These are phyloP conservation scores for Sporothrix humicola DNA, from an alignment of 2,329 filamentous ascomycete species.

Conservation along the genomic window DNA sequence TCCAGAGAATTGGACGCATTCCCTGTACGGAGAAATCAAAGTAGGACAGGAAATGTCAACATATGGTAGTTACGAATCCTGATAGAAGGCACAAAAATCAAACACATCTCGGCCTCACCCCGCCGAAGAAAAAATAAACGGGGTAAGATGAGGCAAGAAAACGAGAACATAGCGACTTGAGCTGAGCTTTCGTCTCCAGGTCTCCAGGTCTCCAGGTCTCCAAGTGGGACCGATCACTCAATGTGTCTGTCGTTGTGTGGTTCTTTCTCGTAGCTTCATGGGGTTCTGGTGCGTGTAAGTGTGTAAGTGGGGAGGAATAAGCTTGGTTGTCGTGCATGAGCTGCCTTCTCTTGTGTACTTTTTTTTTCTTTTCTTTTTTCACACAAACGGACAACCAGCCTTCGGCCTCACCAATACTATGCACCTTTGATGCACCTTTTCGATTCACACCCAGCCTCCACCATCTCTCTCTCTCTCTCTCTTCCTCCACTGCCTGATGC, in stretches of 20 bases:
- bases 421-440: not conserved
- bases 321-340: not conserved
- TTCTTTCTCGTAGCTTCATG: not conserved
- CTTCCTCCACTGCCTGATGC: not conserved
- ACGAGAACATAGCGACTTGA: not conserved
- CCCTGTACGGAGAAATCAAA: not conserved
- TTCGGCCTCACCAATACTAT: not conserved
- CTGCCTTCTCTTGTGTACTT: not conserved
- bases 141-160: not conserved
- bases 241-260: no score
- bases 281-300: not conserved
- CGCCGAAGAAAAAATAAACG: not conserved
- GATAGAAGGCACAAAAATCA: not conserved
- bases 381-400: not conserved
- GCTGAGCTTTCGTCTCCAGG: no score
- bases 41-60: no score
- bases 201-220: no score
- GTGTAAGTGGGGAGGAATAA: not conserved
- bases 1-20: not conserved
- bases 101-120: not conserved
- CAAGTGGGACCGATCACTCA: no score
- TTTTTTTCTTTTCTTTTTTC: not conserved
- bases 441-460: constrained; percentile 9
- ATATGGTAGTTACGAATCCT: no score
- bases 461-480: not conserved